phyloP scores from a whole-genome alignment of 805 yeast genomes.

The Myxozyma melibiosi region DNA sequence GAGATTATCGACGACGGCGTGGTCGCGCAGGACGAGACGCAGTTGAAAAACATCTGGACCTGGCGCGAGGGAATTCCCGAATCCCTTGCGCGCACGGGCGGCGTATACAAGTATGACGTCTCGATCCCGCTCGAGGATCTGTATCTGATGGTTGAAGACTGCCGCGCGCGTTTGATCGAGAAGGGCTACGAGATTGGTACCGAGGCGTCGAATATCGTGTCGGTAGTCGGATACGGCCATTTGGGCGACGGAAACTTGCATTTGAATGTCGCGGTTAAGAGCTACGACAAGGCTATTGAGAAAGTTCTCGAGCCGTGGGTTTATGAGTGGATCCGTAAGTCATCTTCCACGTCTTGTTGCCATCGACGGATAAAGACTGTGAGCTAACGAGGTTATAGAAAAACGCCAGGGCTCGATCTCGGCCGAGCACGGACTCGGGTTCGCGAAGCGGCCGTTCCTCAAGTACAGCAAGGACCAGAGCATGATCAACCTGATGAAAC shows the following conservation, averaged over 20 bases:
- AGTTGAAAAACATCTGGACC: conserved; percentile 78
- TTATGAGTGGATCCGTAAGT: conserved; percentile 73
- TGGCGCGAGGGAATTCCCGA: conserved; percentile 97
- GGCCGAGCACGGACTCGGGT: conserved; percentile 97
- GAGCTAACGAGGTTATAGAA: conserved; percentile 39
- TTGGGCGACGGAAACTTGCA: conserved; percentile 97
- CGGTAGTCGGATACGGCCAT: conserved; percentile 96
- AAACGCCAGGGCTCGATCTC: conserved; percentile 80
- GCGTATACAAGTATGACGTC: conserved; percentile 96
- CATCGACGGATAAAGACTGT: background rate
- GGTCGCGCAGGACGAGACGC: conserved; percentile 93
- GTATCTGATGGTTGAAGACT: conserved; percentile 80
- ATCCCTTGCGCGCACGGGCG: conserved; percentile 81
- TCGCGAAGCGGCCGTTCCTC: conserved; percentile 90
- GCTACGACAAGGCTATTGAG: conserved; percentile 79
- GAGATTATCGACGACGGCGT: conserved; percentile 91
- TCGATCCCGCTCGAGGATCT: conserved; percentile 82
- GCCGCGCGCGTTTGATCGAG: conserved; percentile 59
- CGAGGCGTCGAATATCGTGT: conserved; percentile 58
- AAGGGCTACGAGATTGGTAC: conserved; percentile 60
- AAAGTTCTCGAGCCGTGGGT: conserved; percentile 87
- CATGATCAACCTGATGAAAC: conserved; percentile 75
- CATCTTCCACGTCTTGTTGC: conserved; percentile 26
- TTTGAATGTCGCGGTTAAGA: conserved; percentile 86
- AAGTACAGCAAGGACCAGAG: conserved; percentile 76